Base-by-base conservation (phyloP, 2,329 filamentous ascomycete genomes). In the Sclerotinia minor region DNA sequence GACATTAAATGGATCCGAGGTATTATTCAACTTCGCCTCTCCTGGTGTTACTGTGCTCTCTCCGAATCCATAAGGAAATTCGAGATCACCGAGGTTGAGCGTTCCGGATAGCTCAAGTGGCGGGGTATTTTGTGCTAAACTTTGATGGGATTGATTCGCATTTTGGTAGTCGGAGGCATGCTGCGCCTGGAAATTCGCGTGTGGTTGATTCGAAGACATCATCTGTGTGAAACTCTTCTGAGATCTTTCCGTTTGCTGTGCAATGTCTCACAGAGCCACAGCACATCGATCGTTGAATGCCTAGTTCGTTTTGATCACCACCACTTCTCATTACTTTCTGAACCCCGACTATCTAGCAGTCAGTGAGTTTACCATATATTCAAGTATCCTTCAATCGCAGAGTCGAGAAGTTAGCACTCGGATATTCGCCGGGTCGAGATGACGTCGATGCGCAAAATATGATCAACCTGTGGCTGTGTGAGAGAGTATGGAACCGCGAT, bases 41-140 rank as follows among this genome's bases (percentile, higher is more conserved):
- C 79, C 77, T 15, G 55, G 65, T 50, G 77, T 67, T 72, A 78
- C 64, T 21, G 77, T 75, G 69, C 80, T 79, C 67, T 81, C 81
- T 32, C 79, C 70, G 13, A 83, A 74, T 57, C 77, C 77, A 72
- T 83, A 86, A 3, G 82, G 74, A 72, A 85, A 87, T 29, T 81
- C 77, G 73, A 86, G 87, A 70, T 85, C 82, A 69, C 79, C 79
- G 73, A 87, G 87, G 61, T 83, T 49, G 15, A 57, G 55, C 47
- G 71, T 70, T 57, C 71, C 72, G 29, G 72, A 67, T 35, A 61
- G 69, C 67, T 75, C 71, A 55, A 73, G 70, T n/a, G 72, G 73
- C 63, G 75, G 71, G 32, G 47, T 38, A 26, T 41, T 45, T 9
- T 67, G 65, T 49, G 72, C 71, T 26, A 49, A 15, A 7, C 35